Percentiles rank a stretch among this genome's conserved stretches.
phyloP scores from a whole-genome alignment of 2,329 filamentous ascomycete genomes.

The Myrmaecium sp. region DNA sequence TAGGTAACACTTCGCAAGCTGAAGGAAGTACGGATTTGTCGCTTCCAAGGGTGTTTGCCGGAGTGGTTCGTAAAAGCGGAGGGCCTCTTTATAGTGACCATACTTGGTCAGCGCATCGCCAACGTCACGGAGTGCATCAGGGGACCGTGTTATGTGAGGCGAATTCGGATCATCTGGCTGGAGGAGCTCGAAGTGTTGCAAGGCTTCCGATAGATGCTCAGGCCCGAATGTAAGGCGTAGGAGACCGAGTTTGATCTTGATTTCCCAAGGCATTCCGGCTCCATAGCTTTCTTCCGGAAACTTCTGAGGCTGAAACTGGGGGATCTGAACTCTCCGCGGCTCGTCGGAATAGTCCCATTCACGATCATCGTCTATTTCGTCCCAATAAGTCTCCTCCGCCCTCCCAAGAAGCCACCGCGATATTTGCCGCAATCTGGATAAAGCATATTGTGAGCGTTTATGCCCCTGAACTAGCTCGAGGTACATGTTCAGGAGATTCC shows the following conservation, averaged over 20 bases:
- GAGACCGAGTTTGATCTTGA: constrained; percentile 69
- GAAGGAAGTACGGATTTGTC: no score
- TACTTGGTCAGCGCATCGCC: constrained; percentile 40
- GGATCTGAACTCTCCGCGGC: constrained; percentile 44
- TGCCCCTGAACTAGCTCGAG: constrained; percentile 48
- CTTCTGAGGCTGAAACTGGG: constrained; percentile 40
- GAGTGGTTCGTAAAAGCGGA: constrained; percentile 53
- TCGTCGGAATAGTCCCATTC: constrained; percentile 71
- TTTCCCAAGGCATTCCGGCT: constrained; percentile 55
- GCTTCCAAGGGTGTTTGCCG: constrained; percentile 59
- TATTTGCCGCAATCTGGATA: constrained; percentile 52
- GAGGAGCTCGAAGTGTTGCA: constrained; percentile 50
- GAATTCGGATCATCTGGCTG: constrained; percentile 51
- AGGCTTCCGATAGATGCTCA: constrained; percentile 48
- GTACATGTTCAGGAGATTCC: constrained; percentile 77
- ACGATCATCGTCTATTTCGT: constrained; percentile 56
- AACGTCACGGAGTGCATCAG: constrained; percentile 62
- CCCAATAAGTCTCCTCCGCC: constrained; percentile 60
- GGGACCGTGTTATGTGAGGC: constrained; percentile 54
- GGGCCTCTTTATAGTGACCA: constrained; percentile 35
- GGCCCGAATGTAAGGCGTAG: constrained; percentile 60
- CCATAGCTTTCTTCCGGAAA: constrained; percentile 49
- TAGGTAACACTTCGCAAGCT: no score
- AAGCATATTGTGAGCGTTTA: constrained; percentile 48
- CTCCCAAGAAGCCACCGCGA: constrained; percentile 73